Evolutionary conservation across 129 eudicot genomes (phyloP), one percentile per base, ranked within the genome.

Genomic region (Scalesia atractyloides): DNA sequence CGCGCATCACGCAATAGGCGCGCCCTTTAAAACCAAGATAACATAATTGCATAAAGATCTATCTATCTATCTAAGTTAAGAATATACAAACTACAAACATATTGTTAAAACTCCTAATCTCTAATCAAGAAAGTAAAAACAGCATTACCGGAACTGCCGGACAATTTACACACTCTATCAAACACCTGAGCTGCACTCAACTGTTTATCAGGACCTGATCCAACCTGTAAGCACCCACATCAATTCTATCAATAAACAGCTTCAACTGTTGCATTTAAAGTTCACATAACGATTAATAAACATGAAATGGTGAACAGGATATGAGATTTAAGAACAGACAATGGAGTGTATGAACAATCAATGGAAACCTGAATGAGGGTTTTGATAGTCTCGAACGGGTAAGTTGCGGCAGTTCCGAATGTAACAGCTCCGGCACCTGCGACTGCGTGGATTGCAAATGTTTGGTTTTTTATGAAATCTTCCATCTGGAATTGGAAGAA

Each of bases 341-440:
- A 7, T 46, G 41, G 30, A 39, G 15, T 22, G 11, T n/a, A 8
- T 64, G 17, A 39, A 34, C 51, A n/a, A 19, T n/a, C 18, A 19
- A 22, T 4, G 3, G 74, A 56, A 34, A 90, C 97, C 96, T 93
- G 98, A 47, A 82, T 52, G 49, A 93, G 91, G 82, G 84, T 79
- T 84, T 90, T 93, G 62, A 93, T 69, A 10, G 97, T 89, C 51
- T 93, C 91, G 30, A 91, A 82, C 41, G 97, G 98, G 88, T 86
- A 86, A 5, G 92, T 76, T 39, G 84, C 68, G 69, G 84, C 87
- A 53, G 90, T 88, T 69, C 91, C 87, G 46, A 87, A 53, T 11
- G 86, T 66, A 20, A 84, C 76, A 59, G 98, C 90, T 50, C 89
- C 90, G 19, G 83, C 83, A 64, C 91, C 97, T 46, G 97, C 92